phyloP scores from a whole-genome alignment of 106 monocot genomes.

The Allium cepa region DNA sequence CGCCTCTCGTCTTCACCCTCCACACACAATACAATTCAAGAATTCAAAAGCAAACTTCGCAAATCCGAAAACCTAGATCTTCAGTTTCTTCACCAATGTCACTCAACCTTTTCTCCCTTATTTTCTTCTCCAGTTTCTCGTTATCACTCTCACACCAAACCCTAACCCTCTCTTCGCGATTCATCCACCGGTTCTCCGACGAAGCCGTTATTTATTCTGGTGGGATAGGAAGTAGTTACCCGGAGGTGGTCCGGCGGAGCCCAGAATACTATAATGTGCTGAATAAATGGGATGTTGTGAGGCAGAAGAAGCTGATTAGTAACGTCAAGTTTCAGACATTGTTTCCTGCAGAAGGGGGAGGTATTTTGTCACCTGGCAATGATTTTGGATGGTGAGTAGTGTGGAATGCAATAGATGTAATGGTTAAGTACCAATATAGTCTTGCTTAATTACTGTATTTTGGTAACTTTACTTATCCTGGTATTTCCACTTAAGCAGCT shows the following conservation, averaged over 20 bases:
- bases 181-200: conserved; percentile 88
- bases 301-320: conserved; percentile 36
- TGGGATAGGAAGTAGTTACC: neutral
- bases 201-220: conserved; percentile 28
- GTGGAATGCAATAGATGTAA: too few relatives aligned
- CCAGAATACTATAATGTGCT: conserved; percentile 55
- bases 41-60: too few relatives aligned
- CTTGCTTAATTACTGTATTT: too few relatives aligned
- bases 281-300: conserved; percentile 41
- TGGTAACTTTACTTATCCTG: too few relatives aligned
- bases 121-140: neutral
- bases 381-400: conserved; percentile 84
- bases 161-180: conserved; percentile 42
- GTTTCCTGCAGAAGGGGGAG: conserved; percentile 63
- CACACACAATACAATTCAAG: too few relatives aligned
- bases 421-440: too few relatives aligned
- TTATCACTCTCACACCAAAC: conserved; percentile 16
- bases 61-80: conserved; percentile 11
- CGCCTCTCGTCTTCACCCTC: too few relatives aligned
- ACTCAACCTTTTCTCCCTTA: neutral
- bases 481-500: too few relatives aligned
- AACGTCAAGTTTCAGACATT: conserved; percentile 29
- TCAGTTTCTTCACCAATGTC: neutral
- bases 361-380: conserved; percentile 48
- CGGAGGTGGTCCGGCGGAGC: conserved; percentile 40